Evolutionary conservation across 768 basidiomycete genomes (phyloP), one percentile per base, ranked within the genome.

Genomic region (Collybia sp.): DNA sequence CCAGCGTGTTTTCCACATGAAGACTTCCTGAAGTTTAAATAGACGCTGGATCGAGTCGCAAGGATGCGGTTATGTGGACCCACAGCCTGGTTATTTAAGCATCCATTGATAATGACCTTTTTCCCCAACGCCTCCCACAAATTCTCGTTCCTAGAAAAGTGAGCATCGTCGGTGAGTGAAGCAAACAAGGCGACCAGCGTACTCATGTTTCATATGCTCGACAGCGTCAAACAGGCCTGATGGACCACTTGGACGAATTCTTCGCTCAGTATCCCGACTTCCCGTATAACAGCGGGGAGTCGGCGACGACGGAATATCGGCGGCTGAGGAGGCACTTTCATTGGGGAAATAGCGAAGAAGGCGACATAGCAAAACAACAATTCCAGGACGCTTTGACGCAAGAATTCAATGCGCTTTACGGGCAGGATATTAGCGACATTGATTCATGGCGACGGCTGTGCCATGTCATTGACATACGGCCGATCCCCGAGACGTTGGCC

Each of bases 331-430:
- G 34, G 8, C 33, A 30, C 5, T 32, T 12, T 33, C 25, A 19
- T 9, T 40, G 35, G 38, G 32, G 17, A 5, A 13, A 47, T n/a
- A 13, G 17, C 17, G 40, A 6, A 12, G 31, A 32, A 9, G 19
- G 16, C 3, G 12, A 6, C 9, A 18, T 15, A 11, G 40, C 40
- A 11, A 33, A 25, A 17, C 16, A 41, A 15, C 10, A 12, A 4
- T 51, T 53, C 40, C 43, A 52, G 25, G 40, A 46, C 25, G 59
- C 55, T 8, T 35, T 61, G 44, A 47, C 49, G 3, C 30, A 16
- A 35, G 40, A 53, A 17, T 61, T 61, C 49, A 53, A 45, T 30
- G 43, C 38, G 9, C 46, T 52, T 18, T 61, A 51, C 18, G 59
- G 59, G 9, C 45, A 35, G 8, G 51, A 59, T 18, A 51, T 50